A percentile compares a stretch with the other conserved stretches of the same genome.
These are phyloP conservation scores for Metarhizium guizhouense DNA, from an alignment of 2,329 filamentous ascomycete species.

Conservation along the genomic window DNA sequence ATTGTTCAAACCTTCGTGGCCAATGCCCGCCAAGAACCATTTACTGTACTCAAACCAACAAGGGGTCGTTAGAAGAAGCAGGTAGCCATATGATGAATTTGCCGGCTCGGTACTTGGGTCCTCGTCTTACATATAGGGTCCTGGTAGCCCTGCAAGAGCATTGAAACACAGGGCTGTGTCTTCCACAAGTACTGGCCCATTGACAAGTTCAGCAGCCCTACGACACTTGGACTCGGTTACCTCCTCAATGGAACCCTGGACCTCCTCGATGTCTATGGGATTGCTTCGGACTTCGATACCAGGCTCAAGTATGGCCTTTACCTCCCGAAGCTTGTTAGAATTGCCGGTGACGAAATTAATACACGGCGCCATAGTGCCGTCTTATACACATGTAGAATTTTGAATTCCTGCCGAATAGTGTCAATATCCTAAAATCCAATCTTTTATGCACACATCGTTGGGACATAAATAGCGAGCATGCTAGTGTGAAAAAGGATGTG, in stretches of 20 bases:
- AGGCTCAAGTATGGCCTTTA: slow-evolving; percentile 73
- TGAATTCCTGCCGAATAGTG: not conserved
- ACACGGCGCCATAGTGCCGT: slow-evolving; percentile 28
- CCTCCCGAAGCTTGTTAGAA: slow-evolving; percentile 85
- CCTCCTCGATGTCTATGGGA: slow-evolving; percentile 72
- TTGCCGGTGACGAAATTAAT: slow-evolving; percentile 97
- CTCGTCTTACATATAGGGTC: slow-evolving; percentile 76
- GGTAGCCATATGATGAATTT: not conserved
- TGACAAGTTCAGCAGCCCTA: slow-evolving; percentile 67
- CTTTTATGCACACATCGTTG: not conserved
- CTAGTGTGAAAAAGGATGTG: not conserved
- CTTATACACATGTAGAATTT: not conserved
- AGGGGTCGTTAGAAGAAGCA: not conserved
- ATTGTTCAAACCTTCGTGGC: slow-evolving; percentile 80
- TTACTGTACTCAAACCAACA: slow-evolving; percentile 51
- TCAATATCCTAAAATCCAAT: not conserved
- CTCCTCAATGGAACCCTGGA: slow-evolving; percentile 88
- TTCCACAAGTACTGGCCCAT: slow-evolving; percentile 86
- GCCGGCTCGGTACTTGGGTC: not conserved
- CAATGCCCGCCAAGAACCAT: slow-evolving; percentile 81
- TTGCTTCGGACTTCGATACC: slow-evolving; percentile 67
- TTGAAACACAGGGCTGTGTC: slow-evolving; percentile 93
- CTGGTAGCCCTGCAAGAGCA: slow-evolving; percentile 82
- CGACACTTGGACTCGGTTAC: slow-evolving; percentile 83
- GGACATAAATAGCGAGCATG: not conserved